These are phyloP conservation scores for Microbotryum lychnidis-dioicae DNA, from an alignment of 1,284 basidiomycete genomes.

Conservation along the genomic window DNA sequence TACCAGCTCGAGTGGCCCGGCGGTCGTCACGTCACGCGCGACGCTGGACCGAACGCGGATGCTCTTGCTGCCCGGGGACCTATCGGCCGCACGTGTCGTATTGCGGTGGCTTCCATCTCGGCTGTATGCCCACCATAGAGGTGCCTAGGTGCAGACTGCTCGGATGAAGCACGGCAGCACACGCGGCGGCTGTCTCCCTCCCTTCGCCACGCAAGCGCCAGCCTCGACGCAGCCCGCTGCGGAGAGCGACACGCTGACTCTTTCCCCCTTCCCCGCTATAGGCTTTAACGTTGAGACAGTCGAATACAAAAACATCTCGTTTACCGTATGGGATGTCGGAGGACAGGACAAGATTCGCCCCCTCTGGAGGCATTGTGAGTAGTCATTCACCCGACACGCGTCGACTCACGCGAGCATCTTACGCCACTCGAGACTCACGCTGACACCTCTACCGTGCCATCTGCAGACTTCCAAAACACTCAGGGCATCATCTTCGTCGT, in stretches of 20 bases:
- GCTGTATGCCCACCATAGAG: too few species aligned
- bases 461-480: conserved; percentile 97
- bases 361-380: conserved; percentile 97
- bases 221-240: background rate
- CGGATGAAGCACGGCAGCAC: background rate
- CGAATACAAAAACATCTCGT: conserved; percentile 99
- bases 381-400: background rate
- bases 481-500: conserved; percentile 99
- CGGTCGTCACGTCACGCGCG: too few species aligned
- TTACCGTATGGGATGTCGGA: conserved; percentile 99
- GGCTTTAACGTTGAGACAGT: conserved; percentile 99
- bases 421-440: background rate
- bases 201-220: background rate
- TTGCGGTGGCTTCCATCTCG: too few species aligned
- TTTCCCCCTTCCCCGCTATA: conserved; percentile 37
- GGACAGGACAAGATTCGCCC: conserved; percentile 98
- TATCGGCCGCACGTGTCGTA: too few species aligned
- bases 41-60: too few species aligned
- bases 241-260: background rate
- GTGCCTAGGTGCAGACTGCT: too few species aligned
- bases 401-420: background rate
- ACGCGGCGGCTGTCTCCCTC: background rate
- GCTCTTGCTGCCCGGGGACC: too few species aligned
- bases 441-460: background rate
- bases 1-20: background rate